phyloP scores from a whole-genome alignment of 2,329 filamentous ascomycete species.

The Paecilomyces niveus region DNA sequence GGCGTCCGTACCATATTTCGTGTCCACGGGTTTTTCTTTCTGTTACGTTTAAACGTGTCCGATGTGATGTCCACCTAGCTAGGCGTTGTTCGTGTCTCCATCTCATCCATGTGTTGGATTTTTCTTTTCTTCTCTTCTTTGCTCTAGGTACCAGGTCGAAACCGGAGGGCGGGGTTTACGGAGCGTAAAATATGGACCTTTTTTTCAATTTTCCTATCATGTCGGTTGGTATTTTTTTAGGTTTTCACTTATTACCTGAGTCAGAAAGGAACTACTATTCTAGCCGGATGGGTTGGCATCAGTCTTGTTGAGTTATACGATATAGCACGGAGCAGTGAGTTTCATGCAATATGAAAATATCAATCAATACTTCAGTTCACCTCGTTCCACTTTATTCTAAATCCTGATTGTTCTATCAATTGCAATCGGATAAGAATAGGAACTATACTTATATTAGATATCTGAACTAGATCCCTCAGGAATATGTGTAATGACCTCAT shows the following conservation, averaged over 20 bases:
- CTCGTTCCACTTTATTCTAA: too few relatives aligned
- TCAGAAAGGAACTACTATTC: background rate
- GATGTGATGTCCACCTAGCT: background rate
- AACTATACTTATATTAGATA: too few relatives aligned
- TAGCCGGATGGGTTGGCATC: background rate
- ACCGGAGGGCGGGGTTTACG: background rate
- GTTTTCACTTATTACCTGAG: background rate
- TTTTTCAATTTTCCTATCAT: background rate
- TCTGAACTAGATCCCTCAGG: too few relatives aligned
- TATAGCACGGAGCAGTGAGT: background rate
- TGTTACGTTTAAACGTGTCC: background rate
- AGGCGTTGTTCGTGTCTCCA: background rate
- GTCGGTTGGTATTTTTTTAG: background rate
- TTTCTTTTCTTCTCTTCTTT: background rate
- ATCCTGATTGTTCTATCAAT: too few relatives aligned
- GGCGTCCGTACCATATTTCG: background rate
- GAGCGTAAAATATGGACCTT: background rate
- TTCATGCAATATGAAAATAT: background rate
- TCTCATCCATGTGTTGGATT: background rate
- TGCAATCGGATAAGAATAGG: too few relatives aligned
- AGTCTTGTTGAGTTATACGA: background rate
- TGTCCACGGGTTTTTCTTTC: background rate
- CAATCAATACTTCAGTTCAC: background rate
- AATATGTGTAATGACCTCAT: too few relatives aligned
- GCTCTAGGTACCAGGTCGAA: background rate